Percentiles rank a stretch among this genome's conserved stretches.
phyloP scores from a whole-genome alignment of 1,139 yeast genomes.

The Debaryomyces coudertii region DNA sequence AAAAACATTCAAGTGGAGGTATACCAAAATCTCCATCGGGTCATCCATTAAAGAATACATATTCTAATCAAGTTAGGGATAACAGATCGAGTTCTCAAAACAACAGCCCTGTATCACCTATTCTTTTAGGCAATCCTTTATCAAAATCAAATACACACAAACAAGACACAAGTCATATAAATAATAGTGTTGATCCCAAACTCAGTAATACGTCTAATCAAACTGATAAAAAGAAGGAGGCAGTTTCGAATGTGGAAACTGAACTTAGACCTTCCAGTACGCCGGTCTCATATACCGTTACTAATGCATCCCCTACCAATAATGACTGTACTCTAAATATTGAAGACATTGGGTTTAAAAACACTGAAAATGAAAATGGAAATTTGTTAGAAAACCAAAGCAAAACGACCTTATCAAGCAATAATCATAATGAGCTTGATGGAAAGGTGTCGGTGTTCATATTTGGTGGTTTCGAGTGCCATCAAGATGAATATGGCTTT shows the following conservation, averaged over 20 bases:
- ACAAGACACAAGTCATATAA: background rate
- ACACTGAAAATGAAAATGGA: background rate
- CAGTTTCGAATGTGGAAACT: background rate
- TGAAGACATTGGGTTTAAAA: background rate
- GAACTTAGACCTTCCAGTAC: background rate
- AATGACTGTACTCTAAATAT: background rate
- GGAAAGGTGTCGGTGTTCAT: constrained; percentile 33
- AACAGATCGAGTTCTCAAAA: constrained; percentile 32
- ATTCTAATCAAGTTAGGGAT: constrained; percentile 39
- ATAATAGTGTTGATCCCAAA: constrained; percentile 1
- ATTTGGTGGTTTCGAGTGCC: constrained; percentile 45
- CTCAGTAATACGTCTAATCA: background rate
- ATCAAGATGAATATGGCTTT: constrained; percentile 19
- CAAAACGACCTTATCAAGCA: background rate
- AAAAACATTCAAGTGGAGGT: constrained; percentile 15
- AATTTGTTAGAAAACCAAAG: background rate
- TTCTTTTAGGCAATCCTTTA: constrained; percentile 7
- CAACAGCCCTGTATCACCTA: constrained; percentile 32
- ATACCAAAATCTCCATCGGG: constrained; percentile 5
- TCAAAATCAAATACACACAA: constrained; percentile 2
- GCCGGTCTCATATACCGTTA: background rate
- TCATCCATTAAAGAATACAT: constrained; percentile 29
- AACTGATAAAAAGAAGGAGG: constrained; percentile 1
- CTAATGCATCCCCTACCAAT: background rate
- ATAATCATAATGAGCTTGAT: background rate